These are phyloP conservation scores for Sporothrix pallida DNA, from an alignment of 2,329 filamentous ascomycete species.

Conservation along the genomic window DNA sequence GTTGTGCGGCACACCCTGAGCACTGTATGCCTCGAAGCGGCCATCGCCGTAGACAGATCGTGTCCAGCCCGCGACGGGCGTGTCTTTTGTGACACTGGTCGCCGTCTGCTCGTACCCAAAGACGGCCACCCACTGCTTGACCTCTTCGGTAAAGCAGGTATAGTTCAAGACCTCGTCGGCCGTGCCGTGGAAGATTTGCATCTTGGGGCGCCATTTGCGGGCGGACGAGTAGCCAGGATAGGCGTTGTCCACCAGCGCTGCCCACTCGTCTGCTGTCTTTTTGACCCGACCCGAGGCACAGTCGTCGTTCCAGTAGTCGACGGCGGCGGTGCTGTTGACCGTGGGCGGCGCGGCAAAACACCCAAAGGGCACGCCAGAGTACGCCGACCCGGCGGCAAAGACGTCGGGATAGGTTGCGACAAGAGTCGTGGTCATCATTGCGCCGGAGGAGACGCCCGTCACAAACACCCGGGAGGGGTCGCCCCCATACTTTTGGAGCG, in stretches of 20 bases:
- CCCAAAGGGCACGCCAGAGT: background rate
- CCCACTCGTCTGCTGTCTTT: background rate
- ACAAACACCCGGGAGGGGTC: background rate
- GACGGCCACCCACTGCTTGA: slow-evolving; percentile 59
- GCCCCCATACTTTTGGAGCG: slow-evolving; percentile 42
- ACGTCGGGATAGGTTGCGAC: background rate
- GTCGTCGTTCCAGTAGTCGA: slow-evolving; percentile 2
- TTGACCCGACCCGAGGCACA: background rate
- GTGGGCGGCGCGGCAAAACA: background rate
- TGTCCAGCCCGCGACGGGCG: slow-evolving; percentile 48
- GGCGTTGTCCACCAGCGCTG: background rate
- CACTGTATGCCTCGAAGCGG: slow-evolving; percentile 51
- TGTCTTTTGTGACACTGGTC: slow-evolving; percentile 42
- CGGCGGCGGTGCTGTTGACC: background rate
- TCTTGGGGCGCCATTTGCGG: background rate
- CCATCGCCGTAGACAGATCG: slow-evolving; percentile 46
- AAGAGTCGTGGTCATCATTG: background rate
- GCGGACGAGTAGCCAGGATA: background rate
- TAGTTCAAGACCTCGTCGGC: background rate
- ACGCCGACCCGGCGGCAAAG: slow-evolving; percentile 5
- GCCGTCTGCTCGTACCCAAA: slow-evolving; percentile 45
- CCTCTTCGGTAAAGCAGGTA: slow-evolving; percentile 48
- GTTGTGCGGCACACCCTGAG: slow-evolving; percentile 48
- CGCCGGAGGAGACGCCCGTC: background rate
- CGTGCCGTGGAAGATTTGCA: slow-evolving; percentile 2